Base-by-base conservation (phyloP, 2,329 filamentous ascomycete species). In the Stagonosporopsis tanaceti region DNA sequence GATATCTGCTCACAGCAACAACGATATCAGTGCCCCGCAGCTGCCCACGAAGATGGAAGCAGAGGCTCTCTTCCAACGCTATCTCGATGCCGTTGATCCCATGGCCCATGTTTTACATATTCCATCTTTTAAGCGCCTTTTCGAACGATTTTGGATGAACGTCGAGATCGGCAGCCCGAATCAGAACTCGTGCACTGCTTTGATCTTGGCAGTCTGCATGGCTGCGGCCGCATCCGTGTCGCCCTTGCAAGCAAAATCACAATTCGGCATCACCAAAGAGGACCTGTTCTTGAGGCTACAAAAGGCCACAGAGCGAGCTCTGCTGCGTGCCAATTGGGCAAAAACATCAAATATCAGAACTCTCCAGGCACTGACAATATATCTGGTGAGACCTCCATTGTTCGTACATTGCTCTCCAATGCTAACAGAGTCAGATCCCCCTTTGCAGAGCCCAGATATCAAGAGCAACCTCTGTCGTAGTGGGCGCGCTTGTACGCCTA, bases 321-420 rank as follows among this genome's bases (percentile, higher is more conserved):
- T 76, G 14, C 62, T 76, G 6, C 70, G 70, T 25, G 74, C 74
- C 14, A 75, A 76, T 28, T 76, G 74, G 73, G 68, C 73, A 8
- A 76, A 75, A 60, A 76, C 74, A 11, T 76, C 73, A 2, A 76
- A 76, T 20, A 76, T 76, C 30, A 59, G 72, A 41, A 76, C 74
- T 9, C 63, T 76, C 3, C 74, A 76, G 59, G 73, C 74, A 5
- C 59, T 76, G 35, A 74, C 74, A 1, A 76, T 76, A 45, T 76
- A 76, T 44, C 41, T 76, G 57, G 73, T 76, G 71, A 14, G 30
- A 17, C 42, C 7, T 6, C 24, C 5, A 32, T 20, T 48, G 14
- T 38, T 32, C 3, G 6, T 1, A 11, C 24, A 46, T 11, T 46
- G n/a, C 34, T 3, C 14, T 27, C 15, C 32, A 11, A 9, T 32